Evolutionary conservation across 768 basidiomycete genomes (phyloP).

Genomic region (Mycena olivaceomarginata): DNA sequence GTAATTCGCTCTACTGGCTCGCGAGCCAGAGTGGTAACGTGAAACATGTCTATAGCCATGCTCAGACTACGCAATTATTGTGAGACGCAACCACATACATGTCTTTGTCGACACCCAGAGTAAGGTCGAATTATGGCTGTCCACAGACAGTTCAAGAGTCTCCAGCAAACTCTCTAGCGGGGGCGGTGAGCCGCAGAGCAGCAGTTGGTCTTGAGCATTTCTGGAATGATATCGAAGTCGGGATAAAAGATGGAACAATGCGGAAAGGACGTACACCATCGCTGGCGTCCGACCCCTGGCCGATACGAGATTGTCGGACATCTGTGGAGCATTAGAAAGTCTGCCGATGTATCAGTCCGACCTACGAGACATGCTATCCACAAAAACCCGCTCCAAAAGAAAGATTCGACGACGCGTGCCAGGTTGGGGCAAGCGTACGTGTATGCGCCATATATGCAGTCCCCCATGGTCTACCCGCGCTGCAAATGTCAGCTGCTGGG

Average conservation of each 20-base stretch:
- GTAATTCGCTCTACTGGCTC: slow-evolving; percentile 8
- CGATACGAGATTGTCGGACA: slow-evolving; percentile 19
- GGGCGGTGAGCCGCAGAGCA: slow-evolving; percentile 22
- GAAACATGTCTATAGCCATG: neutral
- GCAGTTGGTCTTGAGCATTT: slow-evolving; percentile 12
- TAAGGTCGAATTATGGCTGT: neutral
- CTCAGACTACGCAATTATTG: neutral
- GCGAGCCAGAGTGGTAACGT: slow-evolving; percentile 21
- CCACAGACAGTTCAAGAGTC: slow-evolving; percentile 5
- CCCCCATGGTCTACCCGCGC: slow-evolving; percentile 31
- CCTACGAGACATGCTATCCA: neutral
- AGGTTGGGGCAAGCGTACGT: slow-evolving; percentile 17
- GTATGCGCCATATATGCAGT: slow-evolving; percentile 29
- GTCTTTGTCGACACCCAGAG: slow-evolving; percentile 4
- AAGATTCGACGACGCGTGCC: neutral
- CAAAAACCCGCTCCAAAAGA: neutral
- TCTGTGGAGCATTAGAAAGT: slow-evolving; percentile 7
- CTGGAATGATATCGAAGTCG: neutral
- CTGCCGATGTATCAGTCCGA: neutral
- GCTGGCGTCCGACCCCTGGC: slow-evolving; percentile 3
- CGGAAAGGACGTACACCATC: slow-evolving; percentile 5
- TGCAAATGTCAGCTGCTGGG: slow-evolving; percentile 6
- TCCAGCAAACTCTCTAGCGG: slow-evolving; percentile 13
- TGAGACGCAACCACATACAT: neutral
- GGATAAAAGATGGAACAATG: neutral